Evolutionary conservation across 2,329 filamentous ascomycete genomes (phyloP).

Genomic region (Trichophyton simii): DNA sequence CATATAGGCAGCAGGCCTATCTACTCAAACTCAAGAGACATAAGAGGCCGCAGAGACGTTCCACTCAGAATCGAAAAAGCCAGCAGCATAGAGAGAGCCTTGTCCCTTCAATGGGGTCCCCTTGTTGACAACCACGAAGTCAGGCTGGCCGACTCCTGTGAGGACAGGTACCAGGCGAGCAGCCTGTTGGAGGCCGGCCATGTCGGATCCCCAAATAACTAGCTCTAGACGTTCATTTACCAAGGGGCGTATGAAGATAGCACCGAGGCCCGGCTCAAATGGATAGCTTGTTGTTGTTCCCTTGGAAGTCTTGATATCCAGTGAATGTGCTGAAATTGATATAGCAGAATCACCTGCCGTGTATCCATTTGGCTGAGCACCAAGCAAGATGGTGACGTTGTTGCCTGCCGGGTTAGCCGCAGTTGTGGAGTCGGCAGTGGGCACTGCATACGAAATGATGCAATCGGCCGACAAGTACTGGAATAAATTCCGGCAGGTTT

Average conservation of each 20-base stretch:
- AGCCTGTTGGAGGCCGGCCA: constrained; percentile 36
- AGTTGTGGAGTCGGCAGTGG: not conserved
- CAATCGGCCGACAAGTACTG: constrained; percentile 47
- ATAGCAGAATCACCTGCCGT: constrained; percentile 19
- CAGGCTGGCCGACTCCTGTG: constrained; percentile 46
- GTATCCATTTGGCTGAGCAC: constrained; percentile 15
- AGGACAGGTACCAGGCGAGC: constrained; percentile 43
- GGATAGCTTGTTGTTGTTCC: constrained; percentile 19
- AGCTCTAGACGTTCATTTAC: constrained; percentile 39
- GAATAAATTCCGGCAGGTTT: constrained; percentile 45
- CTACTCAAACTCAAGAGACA: constrained; percentile 18
- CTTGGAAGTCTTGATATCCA: constrained; percentile 10
- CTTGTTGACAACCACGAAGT: constrained; percentile 41
- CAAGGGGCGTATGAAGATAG: constrained; percentile 41
- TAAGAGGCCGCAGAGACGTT: constrained; percentile 38
- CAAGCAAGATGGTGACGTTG: constrained; percentile 28
- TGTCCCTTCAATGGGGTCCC: constrained; percentile 40
- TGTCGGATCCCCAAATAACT: constrained; percentile 44
- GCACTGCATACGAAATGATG: constrained; percentile 16
- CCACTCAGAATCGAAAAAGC: constrained; percentile 46
- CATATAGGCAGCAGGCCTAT: not conserved
- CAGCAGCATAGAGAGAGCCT: constrained; percentile 41
- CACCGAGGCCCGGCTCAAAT: constrained; percentile 31
- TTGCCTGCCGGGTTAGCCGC: constrained; percentile 27
- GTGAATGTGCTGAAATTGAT: constrained; percentile 9